These are phyloP conservation scores for Calycina marina DNA, from an alignment of 2,329 filamentous ascomycete species.

Conservation along the genomic window DNA sequence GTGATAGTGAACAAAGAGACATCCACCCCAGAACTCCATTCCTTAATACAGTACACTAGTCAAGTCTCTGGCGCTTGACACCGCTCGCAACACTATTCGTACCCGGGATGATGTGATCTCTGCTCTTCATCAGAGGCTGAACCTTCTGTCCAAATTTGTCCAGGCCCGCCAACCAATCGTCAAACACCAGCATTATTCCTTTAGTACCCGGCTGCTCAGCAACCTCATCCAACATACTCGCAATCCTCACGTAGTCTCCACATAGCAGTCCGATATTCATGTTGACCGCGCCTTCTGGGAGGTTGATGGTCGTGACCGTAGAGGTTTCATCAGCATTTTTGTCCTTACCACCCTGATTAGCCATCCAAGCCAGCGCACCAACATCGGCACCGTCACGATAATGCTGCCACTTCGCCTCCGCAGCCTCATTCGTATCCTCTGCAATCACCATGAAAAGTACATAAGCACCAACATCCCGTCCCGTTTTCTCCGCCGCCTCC, in stretches of 20 bases:
- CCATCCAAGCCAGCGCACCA: constrained; percentile 23
- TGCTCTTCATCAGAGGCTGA: constrained; percentile 24
- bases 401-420: constrained; percentile 21
- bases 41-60: background rate
- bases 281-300: constrained; percentile 22
- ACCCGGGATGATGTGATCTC: no score
- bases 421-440: constrained; percentile 21
- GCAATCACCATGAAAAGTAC: constrained; percentile 24
- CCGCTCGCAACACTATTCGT: background rate
- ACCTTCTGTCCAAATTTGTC: constrained; percentile 22
- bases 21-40: no score
- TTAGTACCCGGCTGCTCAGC: constrained; percentile 21
- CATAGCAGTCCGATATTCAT: constrained; percentile 22
- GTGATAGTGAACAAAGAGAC: no score
- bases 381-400: constrained; percentile 22
- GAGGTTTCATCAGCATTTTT: constrained; percentile 20
- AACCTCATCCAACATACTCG: constrained; percentile 22
- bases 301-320: constrained; percentile 16
- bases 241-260: constrained; percentile 20
- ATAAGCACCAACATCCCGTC: constrained; percentile 23
- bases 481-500: constrained; percentile 18
- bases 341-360: constrained; percentile 21
- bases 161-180: constrained; percentile 21
- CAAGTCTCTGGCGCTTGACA: background rate
- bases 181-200: constrained; percentile 23